phyloP scores from a whole-genome alignment of 495 filamentous ascomycete genomes.

The Sporormia fimetaria region DNA sequence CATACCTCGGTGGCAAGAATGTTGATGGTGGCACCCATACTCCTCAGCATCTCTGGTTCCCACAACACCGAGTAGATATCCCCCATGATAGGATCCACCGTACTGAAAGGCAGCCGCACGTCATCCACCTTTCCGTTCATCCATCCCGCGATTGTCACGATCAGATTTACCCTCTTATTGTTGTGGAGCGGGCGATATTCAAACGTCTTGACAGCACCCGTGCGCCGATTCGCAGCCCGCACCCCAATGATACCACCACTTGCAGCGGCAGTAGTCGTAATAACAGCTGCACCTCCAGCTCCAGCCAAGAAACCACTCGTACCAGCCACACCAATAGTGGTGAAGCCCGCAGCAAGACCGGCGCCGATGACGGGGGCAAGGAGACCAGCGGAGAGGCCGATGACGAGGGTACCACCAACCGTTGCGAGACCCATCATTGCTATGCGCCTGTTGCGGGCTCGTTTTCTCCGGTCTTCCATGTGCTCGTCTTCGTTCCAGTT shows the following conservation, averaged over 20 bases:
- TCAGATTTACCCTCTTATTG: constrained; percentile 92
- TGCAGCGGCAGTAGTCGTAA: constrained; percentile 79
- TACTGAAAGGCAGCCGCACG: constrained; percentile 87
- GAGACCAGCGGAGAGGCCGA: constrained; percentile 85
- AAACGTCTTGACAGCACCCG: constrained; percentile 85
- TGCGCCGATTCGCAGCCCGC: constrained; percentile 72
- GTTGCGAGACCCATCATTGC: constrained; percentile 96
- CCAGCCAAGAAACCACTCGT: constrained; percentile 85
- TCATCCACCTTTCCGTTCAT: constrained; percentile 98
- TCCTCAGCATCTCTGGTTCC: constrained; percentile 96
- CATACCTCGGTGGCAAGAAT: constrained; percentile 93
- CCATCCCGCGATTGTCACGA: constrained; percentile 93
- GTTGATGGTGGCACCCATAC: constrained; percentile 96
- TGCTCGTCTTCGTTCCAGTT: constrained; percentile 96
- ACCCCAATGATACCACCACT: constrained; percentile 78
- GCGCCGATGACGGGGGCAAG: constrained; percentile 91
- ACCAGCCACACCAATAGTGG: constrained; percentile 83
- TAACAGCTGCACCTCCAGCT: constrained; percentile 82
- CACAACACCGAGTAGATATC: constrained; percentile 95
- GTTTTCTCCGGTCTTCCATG: constrained; percentile 76
- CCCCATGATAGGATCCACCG: constrained; percentile 94
- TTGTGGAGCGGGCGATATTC: constrained; percentile 95
- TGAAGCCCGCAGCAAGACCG: constrained; percentile 88
- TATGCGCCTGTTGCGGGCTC: constrained; percentile 65
- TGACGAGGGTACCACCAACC: constrained; percentile 89